Evolutionary conservation across 192 early-diverging fungal species (phyloP).

Genomic region (Umbelopsis isabellina): DNA sequence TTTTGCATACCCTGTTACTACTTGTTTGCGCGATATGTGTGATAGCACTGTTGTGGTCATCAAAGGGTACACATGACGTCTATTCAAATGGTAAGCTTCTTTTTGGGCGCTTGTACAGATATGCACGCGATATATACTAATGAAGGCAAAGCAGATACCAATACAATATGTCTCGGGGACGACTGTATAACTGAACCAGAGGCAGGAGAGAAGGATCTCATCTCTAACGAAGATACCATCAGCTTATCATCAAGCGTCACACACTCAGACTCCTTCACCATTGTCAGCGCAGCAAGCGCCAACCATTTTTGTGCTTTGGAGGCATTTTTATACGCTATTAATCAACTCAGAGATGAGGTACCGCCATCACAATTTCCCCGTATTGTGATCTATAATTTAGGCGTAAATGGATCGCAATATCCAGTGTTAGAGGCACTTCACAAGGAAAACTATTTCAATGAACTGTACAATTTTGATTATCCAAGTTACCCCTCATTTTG

Average conservation of each 20-base stretch:
- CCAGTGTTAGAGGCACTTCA: conserved; percentile 41
- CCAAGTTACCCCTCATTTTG: conserved; percentile 51
- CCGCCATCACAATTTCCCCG: conserved; percentile 41
- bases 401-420: conserved; percentile 47
- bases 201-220: too few relatives aligned
- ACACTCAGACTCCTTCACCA: conserved; percentile 44
- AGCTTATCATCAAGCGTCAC: background rate
- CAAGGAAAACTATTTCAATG: conserved; percentile 44
- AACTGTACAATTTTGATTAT: conserved; percentile 50
- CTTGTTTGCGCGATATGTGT: conserved; percentile 1
- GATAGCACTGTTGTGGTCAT: conserved; percentile 1
- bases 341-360: conserved; percentile 39
- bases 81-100: background rate
- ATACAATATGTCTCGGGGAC: too few relatives aligned
- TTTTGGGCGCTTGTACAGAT: too few relatives aligned
- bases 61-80: background rate
- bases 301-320: conserved; percentile 60
- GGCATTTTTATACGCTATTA: conserved; percentile 47
- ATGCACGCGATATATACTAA: too few relatives aligned
- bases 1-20: background rate
- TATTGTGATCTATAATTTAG: conserved; percentile 54
- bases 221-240: background rate
- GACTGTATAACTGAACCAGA: too few relatives aligned
- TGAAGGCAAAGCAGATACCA: too few relatives aligned
- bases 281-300: conserved; percentile 52